Evolutionary conservation across 1,284 basidiomycete genomes (phyloP), one percentile per base, ranked within the genome.

Genomic region (Paramarasmius palmivorus): DNA sequence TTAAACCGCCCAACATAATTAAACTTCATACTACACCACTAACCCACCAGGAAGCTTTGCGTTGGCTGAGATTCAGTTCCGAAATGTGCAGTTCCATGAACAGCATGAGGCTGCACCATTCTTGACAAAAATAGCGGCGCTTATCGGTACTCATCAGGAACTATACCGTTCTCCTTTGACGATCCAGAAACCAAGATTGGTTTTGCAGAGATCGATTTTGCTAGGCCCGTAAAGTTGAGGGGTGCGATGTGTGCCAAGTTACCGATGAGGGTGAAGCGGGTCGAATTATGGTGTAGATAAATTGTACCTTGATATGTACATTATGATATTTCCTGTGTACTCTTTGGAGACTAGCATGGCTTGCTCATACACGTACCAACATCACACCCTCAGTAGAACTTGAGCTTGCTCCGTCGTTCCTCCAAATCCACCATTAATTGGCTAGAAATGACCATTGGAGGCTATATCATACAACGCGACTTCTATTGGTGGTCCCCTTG

Each of bases 51-150:
- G 68, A 52, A 63, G 64, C 9, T 76, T 81, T 57, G 73, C 78
- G 0, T 35, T 79, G 7, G 59, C 73, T 0, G 75, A 78, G 57
- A 72, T 82, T 62, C 82, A 82, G 74, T 81, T 78, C 12, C 17
- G 58, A n/a, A n/a, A n/a, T 56, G 63, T 32, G 34, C 51, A 63
- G 60, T 3, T n/a, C 41, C 40, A 6, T 15, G 20, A 34, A 34
- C 47, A 15, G 39, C 14, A 34, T 20, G 32, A 32, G 63, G 26
- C 62, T 63, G 8, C n/a, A n/a, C n/a, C n/a, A n/a, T 23, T 35
- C 40, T 19, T 34, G 23, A 6, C 23, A 53, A 22, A 38, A 41
- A 15, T 20, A 78, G 71, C 73, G 3, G 73, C 76, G 0, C 58
- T 83, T 6, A n/a, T 71, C 69, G 0, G 73, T 77, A 4, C 62